Conservation (phyloP, 345 rosid species). For the Acer saccharum region DNA sequence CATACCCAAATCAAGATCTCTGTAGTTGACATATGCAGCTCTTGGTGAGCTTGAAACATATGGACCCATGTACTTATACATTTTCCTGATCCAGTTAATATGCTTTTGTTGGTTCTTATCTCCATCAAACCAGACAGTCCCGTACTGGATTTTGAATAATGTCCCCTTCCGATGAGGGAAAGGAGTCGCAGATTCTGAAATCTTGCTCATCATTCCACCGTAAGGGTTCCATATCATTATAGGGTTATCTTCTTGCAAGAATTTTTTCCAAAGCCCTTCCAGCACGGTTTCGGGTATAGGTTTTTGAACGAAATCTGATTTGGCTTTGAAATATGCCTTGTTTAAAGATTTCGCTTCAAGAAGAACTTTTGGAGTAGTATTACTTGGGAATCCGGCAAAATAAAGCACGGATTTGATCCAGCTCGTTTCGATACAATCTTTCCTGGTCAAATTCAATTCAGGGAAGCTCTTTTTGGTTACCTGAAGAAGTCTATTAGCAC, state of each 20-base stretch:
- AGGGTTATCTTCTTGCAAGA: constrained; percentile 15
- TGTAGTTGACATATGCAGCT: constrained; percentile 34
- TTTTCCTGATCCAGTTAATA: constrained; percentile 14
- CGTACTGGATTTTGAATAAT: constrained; percentile 29
- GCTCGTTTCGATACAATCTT: too few species aligned
- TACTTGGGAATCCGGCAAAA: too few species aligned
- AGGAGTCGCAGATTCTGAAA: constrained; percentile 27
- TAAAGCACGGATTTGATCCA: too few species aligned
- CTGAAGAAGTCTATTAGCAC: constrained; percentile 20
- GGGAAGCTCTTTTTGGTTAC: constrained; percentile 9
- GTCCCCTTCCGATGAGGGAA: constrained; percentile 33
- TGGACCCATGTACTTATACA: constrained; percentile 30
- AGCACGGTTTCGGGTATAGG: constrained; percentile 17
- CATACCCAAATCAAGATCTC: constrained; percentile 27
- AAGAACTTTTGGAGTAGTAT: too few species aligned
- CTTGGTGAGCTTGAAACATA: constrained; percentile 31
- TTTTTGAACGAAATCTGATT: too few species aligned
- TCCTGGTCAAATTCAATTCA: too few species aligned
- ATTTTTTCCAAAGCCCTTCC: constrained; percentile 30
- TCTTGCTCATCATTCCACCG: constrained; percentile 35
- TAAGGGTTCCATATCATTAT: constrained; percentile 32
- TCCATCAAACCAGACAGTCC: constrained; percentile 17
- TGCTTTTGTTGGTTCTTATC: constrained; percentile 7
- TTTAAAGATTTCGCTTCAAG: too few species aligned
- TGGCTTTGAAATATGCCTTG: too few species aligned